Conservation (phyloP, 805 yeast genomes). For the Kluyveromyces wickerhamii region DNA sequence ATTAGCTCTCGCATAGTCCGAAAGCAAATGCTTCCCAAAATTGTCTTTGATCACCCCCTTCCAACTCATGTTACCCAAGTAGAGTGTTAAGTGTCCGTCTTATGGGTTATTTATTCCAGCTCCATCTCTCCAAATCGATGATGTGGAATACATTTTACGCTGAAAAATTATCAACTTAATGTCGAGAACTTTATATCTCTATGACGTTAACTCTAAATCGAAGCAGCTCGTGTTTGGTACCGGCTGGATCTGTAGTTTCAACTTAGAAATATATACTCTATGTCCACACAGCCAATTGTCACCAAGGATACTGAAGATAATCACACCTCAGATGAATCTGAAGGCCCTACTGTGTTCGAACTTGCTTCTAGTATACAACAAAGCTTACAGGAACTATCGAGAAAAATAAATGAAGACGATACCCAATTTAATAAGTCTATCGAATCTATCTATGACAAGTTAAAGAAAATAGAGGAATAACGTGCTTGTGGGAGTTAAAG, state of each 20-base stretch:
- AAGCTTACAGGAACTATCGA: slow-evolving; percentile 15
- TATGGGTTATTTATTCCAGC: background rate
- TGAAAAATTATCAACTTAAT: too few species aligned
- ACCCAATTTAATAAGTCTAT: slow-evolving; percentile 15
- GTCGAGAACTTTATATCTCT: too few species aligned
- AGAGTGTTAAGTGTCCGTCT: too few species aligned
- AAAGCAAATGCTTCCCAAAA: slow-evolving; percentile 14
- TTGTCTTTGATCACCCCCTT: background rate
- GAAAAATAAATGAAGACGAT: slow-evolving; percentile 16
- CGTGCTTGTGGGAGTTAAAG: background rate
- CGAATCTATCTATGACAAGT: slow-evolving; percentile 15
- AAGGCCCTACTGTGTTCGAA: slow-evolving; percentile 22
- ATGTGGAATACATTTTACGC: too few species aligned
- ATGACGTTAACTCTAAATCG: too few species aligned
- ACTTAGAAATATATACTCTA: too few species aligned
- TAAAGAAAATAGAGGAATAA: slow-evolving; percentile 12
- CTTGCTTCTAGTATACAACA: slow-evolving; percentile 24
- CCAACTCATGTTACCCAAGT: slow-evolving; percentile 6
- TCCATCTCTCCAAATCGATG: too few species aligned
- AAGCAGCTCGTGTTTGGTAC: too few species aligned
- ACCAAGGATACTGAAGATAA: background rate
- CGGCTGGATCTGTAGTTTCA: too few species aligned
- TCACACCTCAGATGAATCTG: background rate
- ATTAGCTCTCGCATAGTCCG: slow-evolving; percentile 16
- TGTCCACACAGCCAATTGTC: slow-evolving; percentile 2